Conservation (phyloP, 2,329 filamentous ascomycete genomes). For the Ascochyta fabae region DNA sequence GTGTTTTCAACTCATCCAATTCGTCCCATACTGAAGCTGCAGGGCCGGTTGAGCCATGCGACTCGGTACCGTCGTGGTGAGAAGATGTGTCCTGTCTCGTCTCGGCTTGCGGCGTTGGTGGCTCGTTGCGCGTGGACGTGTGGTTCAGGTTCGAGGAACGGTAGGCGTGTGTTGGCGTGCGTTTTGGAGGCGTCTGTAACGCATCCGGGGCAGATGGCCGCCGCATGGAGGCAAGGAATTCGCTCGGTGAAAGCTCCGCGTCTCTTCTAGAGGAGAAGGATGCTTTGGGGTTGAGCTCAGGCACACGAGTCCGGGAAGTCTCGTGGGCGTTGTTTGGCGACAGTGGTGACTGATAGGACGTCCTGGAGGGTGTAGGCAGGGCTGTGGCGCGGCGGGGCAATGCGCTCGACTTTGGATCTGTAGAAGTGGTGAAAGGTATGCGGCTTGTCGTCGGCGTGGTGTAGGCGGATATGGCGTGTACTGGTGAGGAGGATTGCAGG, state of each 20-base stretch:
- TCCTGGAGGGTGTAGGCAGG: constrained; percentile 38
- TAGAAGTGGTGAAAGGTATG: constrained; percentile 28
- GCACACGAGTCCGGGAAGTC: constrained; percentile 31
- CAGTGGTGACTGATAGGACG: constrained; percentile 34
- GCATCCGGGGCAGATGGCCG: constrained; percentile 44
- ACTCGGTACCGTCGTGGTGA: constrained; percentile 67
- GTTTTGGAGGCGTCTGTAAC: constrained; percentile 41
- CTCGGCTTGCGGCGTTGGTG: constrained; percentile 34
- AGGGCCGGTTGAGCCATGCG: constrained; percentile 83
- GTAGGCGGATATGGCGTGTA: constrained; percentile 27
- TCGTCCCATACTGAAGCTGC: constrained; percentile 98
- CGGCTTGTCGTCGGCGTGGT: constrained; percentile 38
- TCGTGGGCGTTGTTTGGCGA: constrained; percentile 35
- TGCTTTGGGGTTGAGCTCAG: constrained; percentile 39
- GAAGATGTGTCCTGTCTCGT: constrained; percentile 37
- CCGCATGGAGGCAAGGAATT: constrained; percentile 44
- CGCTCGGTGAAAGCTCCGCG: constrained; percentile 41
- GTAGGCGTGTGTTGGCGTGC: constrained; percentile 34
- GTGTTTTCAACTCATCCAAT: constrained; percentile 90
- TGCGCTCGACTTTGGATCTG: constrained; percentile 35
- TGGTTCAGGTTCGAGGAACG: constrained; percentile 48
- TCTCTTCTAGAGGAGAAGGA: constrained; percentile 39
- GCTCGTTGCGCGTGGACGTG: constrained; percentile 40
- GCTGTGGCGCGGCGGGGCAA: constrained; percentile 42
- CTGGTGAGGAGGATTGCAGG: constrained; percentile 35